Percentiles rank a stretch among this genome's conserved stretches.
Conservation (phyloP, 2,329 filamentous ascomycete genomes). For the Podosphaera fusca region DNA sequence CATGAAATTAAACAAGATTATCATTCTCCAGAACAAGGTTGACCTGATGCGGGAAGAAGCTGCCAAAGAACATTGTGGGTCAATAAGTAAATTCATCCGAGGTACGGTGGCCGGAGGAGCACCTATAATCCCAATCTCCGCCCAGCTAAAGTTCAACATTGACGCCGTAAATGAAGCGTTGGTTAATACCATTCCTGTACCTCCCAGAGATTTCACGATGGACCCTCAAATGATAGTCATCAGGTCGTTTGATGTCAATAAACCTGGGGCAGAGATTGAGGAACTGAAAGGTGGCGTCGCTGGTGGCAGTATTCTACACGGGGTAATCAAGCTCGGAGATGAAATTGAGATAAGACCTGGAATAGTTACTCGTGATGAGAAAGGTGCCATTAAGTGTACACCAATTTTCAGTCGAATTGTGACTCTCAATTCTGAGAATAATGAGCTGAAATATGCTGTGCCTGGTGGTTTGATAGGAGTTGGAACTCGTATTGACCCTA, state of each 20-base stretch:
- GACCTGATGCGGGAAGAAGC: slow-evolving; percentile 94
- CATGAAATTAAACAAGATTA: slow-evolving; percentile 99
- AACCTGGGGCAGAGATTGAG: slow-evolving; percentile 95
- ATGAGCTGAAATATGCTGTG: slow-evolving; percentile 94
- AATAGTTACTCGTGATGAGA: slow-evolving; percentile 87
- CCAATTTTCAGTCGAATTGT: slow-evolving; percentile 93
- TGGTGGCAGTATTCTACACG: slow-evolving; percentile 87
- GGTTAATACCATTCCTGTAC: slow-evolving; percentile 84
- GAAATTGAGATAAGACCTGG: slow-evolving; percentile 98
- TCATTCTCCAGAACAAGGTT: slow-evolving; percentile 99
- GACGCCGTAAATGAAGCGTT: slow-evolving; percentile 94
- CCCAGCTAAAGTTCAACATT: slow-evolving; percentile 98
- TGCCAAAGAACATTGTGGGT: slow-evolving; percentile 83
- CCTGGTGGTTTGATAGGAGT: slow-evolving; percentile 96
- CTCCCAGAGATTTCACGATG: slow-evolving; percentile 68
- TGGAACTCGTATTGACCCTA: slow-evolving; percentile 90
- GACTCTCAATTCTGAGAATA: slow-evolving; percentile 89
- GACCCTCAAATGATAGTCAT: slow-evolving; percentile 98
- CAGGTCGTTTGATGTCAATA: slow-evolving; percentile 98
- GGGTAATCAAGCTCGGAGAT: slow-evolving; percentile 88
- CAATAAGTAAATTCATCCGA: slow-evolving; percentile 93
- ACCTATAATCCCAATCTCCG: slow-evolving; percentile 89
- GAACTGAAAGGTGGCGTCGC: slow-evolving; percentile 97
- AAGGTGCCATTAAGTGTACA: slow-evolving; percentile 84
- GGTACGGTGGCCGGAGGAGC: slow-evolving; percentile 89